Evolutionary conservation across 2,329 filamentous ascomycete species (phyloP).

Genomic region (Macrophomina tecta): DNA sequence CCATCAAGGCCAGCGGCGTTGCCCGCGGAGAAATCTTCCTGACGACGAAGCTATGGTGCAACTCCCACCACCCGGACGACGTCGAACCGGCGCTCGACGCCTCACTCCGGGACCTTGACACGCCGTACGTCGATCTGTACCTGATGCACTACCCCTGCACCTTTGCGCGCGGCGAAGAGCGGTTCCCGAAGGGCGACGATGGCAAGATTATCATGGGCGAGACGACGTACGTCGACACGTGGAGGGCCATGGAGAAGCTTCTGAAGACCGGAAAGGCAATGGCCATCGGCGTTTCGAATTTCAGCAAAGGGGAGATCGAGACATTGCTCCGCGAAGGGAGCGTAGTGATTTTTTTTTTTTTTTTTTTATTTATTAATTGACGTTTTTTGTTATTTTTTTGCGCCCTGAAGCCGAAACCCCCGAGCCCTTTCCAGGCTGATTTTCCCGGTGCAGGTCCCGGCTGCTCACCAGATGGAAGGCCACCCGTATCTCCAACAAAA

Average conservation of each 20-base stretch:
- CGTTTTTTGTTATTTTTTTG: no score
- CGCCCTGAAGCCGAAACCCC: no score
- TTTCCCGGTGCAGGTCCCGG: conserved; percentile 41
- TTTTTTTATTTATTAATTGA: background rate
- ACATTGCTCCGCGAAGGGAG: conserved; percentile 51
- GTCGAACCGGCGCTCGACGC: conserved; percentile 49
- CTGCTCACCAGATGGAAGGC: conserved; percentile 59
- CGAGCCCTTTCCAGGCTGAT: no score
- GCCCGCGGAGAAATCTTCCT: conserved; percentile 70
- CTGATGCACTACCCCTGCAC: conserved; percentile 63
- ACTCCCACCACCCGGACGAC: conserved; percentile 47
- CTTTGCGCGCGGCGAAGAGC: conserved; percentile 56
- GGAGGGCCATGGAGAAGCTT: conserved; percentile 56
- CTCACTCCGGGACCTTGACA: conserved; percentile 44
- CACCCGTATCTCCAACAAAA: conserved; percentile 61
- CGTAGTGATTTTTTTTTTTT: conserved; percentile 35
- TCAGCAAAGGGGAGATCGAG: conserved; percentile 56
- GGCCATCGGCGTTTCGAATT: conserved; percentile 60
- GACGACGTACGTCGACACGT: conserved; percentile 61
- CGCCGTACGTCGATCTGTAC: conserved; percentile 38
- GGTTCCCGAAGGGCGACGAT: conserved; percentile 42
- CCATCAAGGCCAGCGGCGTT: conserved; percentile 67
- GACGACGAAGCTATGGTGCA: conserved; percentile 72
- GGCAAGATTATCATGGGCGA: conserved; percentile 4
- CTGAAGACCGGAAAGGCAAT: conserved; percentile 32